These are phyloP conservation scores for Luzula sylvatica DNA, from an alignment of 176 grass and related monocot genomes.

Conservation along the genomic window DNA sequence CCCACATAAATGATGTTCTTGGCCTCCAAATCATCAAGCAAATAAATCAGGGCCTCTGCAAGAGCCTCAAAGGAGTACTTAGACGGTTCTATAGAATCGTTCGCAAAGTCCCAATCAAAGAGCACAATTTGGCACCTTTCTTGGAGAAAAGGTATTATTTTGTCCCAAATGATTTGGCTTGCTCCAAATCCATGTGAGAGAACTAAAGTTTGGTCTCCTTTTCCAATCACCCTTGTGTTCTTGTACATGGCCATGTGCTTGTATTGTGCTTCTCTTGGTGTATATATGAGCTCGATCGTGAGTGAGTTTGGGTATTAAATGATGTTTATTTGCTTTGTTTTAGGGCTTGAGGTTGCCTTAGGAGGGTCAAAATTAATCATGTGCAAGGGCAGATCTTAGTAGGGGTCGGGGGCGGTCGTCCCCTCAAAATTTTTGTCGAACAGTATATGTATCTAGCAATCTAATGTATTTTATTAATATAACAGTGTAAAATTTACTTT, in stretches of 20 bases:
- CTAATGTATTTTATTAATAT: no score
- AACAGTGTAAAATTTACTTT: no score
- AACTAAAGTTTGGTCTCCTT: constrained; percentile 45
- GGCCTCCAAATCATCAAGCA: constrained; percentile 46
- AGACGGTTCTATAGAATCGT: not conserved
- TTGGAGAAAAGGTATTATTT: constrained; percentile 36
- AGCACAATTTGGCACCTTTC: constrained; percentile 48
- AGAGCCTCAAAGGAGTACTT: constrained; percentile 47
- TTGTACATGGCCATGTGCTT: constrained; percentile 22
- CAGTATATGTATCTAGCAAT: no score
- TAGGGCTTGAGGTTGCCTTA: not conserved
- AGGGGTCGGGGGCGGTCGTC: no score
- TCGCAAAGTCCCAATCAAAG: constrained; percentile 84
- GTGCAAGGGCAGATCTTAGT: no score
- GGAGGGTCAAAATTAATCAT: no score
- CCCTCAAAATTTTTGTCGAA: no score
- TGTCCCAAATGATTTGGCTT: constrained; percentile 65
- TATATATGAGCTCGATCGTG: not conserved
- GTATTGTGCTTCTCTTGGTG: not conserved
- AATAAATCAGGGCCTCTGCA: constrained; percentile 37
- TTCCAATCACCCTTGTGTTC: constrained; percentile 46
- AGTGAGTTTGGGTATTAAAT: no score
- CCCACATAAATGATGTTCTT: constrained; percentile 38
- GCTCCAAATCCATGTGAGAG: constrained; percentile 68
- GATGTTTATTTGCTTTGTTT: not conserved